phyloP scores from a whole-genome alignment of 768 basidiomycete species.

The Kondoa subrosea region DNA sequence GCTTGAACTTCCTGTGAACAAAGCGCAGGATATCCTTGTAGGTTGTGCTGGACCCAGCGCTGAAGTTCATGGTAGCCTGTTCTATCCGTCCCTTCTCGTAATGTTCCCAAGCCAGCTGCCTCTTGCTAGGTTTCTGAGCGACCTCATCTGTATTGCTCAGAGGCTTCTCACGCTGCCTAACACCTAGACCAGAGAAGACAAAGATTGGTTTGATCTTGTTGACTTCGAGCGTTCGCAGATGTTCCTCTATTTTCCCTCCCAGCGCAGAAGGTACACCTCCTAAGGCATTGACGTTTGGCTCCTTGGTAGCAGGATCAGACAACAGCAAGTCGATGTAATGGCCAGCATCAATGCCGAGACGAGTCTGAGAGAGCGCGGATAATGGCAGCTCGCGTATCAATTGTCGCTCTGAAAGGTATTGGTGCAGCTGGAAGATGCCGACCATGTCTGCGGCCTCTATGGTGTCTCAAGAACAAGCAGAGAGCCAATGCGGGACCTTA shows the following conservation, averaged over 20 bases:
- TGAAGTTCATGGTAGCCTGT: conserved; percentile 61
- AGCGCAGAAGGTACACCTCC: conserved; percentile 85
- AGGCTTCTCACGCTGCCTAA: conserved; percentile 55
- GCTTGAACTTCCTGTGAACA: conserved; percentile 78
- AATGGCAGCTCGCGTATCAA: conserved; percentile 68
- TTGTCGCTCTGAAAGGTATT: conserved; percentile 48
- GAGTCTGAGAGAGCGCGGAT: conserved; percentile 65
- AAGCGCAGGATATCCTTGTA: conserved; percentile 71
- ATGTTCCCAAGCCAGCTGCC: conserved; percentile 67
- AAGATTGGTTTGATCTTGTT: conserved; percentile 95
- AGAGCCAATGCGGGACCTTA: neutral
- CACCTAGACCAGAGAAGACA: conserved; percentile 77
- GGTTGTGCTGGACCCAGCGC: neutral
- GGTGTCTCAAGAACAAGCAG: neutral
- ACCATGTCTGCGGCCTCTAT: neutral
- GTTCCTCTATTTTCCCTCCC: conserved; percentile 36
- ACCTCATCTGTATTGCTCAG: conserved; percentile 37
- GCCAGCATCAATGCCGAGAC: conserved; percentile 90
- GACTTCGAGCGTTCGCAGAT: conserved; percentile 73
- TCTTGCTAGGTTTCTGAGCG: conserved; percentile 52
- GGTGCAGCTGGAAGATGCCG: neutral
- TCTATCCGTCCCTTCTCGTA: conserved; percentile 88
- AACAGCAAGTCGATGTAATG: conserved; percentile 69
- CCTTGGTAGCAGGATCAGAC: conserved; percentile 48
- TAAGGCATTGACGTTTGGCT: conserved; percentile 83